These are phyloP conservation scores for Populus pruinosa DNA, from an alignment of 345 rosid genomes.

Conservation along the genomic window DNA sequence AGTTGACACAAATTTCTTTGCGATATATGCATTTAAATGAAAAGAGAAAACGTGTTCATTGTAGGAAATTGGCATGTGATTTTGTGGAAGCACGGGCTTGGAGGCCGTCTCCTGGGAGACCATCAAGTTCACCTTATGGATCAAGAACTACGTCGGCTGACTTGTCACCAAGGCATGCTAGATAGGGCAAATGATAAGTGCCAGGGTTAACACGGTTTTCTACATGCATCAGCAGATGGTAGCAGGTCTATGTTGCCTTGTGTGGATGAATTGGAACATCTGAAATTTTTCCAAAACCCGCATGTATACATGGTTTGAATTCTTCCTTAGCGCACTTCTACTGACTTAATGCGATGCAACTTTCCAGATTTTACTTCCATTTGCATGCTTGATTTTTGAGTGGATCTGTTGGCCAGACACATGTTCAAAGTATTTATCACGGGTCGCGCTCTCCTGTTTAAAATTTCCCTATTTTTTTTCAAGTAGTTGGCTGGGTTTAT, in stretches of 20 bases:
- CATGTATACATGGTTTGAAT: background rate
- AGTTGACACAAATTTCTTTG: background rate
- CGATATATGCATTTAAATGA: background rate
- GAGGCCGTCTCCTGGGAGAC: constrained; percentile 40
- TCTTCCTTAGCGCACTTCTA: background rate
- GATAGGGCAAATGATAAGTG: constrained; percentile 3
- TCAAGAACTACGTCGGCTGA: constrained; percentile 81
- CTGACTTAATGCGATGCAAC: background rate
- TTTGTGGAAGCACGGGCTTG: constrained; percentile 44
- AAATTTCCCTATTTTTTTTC: background rate
- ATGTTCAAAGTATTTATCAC: background rate
- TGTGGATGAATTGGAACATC: background rate
- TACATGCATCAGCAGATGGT: background rate
- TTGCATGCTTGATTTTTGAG: background rate
- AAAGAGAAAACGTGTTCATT: background rate
- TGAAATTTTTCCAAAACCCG: background rate
- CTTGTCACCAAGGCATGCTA: constrained; percentile 39
- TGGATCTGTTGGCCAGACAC: background rate
- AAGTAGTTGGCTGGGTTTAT: too few relatives aligned
- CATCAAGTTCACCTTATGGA: constrained; percentile 63
- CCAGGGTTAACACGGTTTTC: background rate
- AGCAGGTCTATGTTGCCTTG: background rate
- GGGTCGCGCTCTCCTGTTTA: background rate
- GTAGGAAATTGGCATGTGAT: constrained; percentile 47
- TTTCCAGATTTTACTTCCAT: background rate